phyloP scores from a whole-genome alignment of 139 green algal genomes.

The Ulvella scutata region DNA sequence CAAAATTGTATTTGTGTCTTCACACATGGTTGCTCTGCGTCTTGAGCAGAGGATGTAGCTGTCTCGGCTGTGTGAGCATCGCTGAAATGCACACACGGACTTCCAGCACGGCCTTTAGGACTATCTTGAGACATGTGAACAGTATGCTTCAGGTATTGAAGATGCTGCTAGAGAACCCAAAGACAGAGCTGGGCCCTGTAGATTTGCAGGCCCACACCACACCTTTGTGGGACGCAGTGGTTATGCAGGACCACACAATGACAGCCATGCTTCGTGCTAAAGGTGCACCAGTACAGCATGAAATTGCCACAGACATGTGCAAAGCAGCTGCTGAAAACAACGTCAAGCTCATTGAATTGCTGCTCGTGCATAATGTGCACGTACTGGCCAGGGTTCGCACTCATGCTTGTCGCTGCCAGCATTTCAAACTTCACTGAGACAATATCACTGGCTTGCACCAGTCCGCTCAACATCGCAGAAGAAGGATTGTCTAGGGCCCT shows the following conservation, averaged over 20 bases:
- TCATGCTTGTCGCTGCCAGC: too few species aligned
- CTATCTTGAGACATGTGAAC: slow-evolving; percentile 10
- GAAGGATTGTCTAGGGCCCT: too few species aligned
- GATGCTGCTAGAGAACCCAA: not conserved
- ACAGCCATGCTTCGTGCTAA: not conserved
- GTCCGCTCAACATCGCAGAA: too few species aligned
- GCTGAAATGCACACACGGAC: too few species aligned
- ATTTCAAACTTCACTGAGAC: too few species aligned
- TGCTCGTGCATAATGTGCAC: not conserved
- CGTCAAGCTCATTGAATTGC: not conserved
- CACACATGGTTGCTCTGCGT: too few species aligned
- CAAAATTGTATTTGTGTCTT: too few species aligned
- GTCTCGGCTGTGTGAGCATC: too few species aligned
- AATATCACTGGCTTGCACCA: too few species aligned
- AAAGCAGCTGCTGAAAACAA: not conserved
- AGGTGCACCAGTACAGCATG: not conserved
- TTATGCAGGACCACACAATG: not conserved
- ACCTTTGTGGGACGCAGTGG: not conserved
- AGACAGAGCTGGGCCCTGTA: not conserved
- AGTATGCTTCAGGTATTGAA: not conserved
- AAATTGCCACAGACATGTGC: not conserved
- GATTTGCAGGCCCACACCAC: not conserved
- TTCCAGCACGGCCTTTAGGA: too few species aligned
- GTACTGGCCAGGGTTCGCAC: not conserved
- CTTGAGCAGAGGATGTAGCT: too few species aligned